Evolutionary conservation across 2,329 filamentous ascomycete species (phyloP), one percentile per base, ranked within the genome.

Genomic region (Nemania abortiva): DNA sequence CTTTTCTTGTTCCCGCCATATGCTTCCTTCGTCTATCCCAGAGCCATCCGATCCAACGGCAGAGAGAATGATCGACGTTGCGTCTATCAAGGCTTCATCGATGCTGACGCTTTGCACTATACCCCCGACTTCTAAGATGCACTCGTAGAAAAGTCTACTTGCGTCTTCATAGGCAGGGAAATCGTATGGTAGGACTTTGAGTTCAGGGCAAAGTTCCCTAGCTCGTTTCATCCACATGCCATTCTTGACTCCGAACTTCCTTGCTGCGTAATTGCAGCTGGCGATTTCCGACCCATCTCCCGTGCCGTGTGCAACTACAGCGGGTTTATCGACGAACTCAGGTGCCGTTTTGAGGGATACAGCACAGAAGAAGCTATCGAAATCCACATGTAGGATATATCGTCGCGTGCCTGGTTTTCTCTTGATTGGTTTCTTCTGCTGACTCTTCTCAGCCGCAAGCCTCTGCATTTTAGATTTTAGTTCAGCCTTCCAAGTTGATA

Each of bases 161-260:
- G 95, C 94, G 68, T 95, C 92, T 83, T 99, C 96, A 74, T 99
- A 99, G 0, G 90, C 95, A 1, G 92, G 91, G 77, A 98, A 99
- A 77, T 99, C 95, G 75, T 99, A 99, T 0, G 95, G 93, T n/a
- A 99, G 79, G 1, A 98, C 90, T 74, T 97, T 94, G 20, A 99
- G 84, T 24, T 94, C 89, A 0, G 95, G 91, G 77, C 94, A 99
- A 20, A 96, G 80, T 73, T 96, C 91, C 68, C 91, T 85, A 0
- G 96, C 96, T 39, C 88, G 87, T 78, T 95, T 97, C 95, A 99
- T 98, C 96, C 97, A 99, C 96, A 98, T 99, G 45, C 97, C 97
- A 74, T 99, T 99, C 78, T 95, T 97, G 63, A 99, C 86, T 0
- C 95, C 95, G 74, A 91, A 96, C 37, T 88, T 86, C 45, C 96